Evolutionary conservation across 805 yeast species (phyloP), one percentile per base, ranked within the genome.

Genomic region (Candida patagonica): DNA sequence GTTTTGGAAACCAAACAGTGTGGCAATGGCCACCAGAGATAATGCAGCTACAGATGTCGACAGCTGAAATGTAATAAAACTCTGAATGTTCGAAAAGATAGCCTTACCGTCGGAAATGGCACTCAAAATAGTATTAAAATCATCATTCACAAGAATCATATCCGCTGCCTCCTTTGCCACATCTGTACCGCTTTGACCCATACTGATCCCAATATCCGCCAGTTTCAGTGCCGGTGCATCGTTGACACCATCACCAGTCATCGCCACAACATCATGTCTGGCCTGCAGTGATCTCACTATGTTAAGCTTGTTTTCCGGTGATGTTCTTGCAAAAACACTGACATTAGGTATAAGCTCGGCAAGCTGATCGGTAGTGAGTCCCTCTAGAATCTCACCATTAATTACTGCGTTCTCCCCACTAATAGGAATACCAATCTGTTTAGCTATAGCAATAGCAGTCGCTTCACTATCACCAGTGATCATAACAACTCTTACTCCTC

Each of bases 71-170:
- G 96, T 86, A 51, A 88, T 70, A 59, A 88, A 92, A 61, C 82
- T 87, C 65, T 89, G 96, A 61, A 92, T 92, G 62, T 92, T 92
- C 62, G 82, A 80, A 60, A 89, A 92, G 42, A 92, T 92, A 35
- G 97, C 96, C 62, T 92, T 92, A 34, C 99, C 99, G 65, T 92
- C 98, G 61, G 84, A 89, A 50, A 89, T 87, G 4, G 98, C 98
- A 47, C 77, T 78, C 49, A 92, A 66, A 51, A 92, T 92, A 1
- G 97, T 89, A 42, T 94, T 79, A 63, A 92, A 92, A 59, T 92
- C 97, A 61, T 92, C 97, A 62, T 89, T 96, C 2, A 95, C 89
- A 47, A 89, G 70, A 40, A 89, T 89, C 97, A 89, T 89, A 61
- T 89, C 98, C 2, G 96, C 84, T 1, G 97, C 97, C 61, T 89